phyloP scores from a whole-genome alignment of 2,329 filamentous ascomycete genomes.

The Fusarium sp. region DNA sequence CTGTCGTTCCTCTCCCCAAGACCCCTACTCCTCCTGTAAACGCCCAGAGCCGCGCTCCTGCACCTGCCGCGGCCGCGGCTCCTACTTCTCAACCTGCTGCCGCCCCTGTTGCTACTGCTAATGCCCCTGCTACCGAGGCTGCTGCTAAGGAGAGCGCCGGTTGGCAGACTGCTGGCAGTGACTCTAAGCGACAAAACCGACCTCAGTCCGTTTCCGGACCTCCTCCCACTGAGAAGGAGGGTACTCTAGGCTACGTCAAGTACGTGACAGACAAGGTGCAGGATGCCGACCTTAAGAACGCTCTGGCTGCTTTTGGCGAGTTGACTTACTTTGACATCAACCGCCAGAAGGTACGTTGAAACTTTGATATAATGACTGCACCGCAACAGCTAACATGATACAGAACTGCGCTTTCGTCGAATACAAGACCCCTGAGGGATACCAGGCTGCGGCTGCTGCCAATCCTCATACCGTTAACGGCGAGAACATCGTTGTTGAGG shows the following conservation, averaged over 20 bases:
- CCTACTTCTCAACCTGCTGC: constrained; percentile 56
- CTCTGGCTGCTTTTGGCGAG: constrained; percentile 80
- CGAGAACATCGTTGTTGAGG: constrained; percentile 88
- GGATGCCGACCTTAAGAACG: constrained; percentile 77
- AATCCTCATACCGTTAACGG: constrained; percentile 90
- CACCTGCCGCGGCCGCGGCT: constrained; percentile 59
- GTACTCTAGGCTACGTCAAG: constrained; percentile 91
- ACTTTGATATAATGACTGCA: neutral
- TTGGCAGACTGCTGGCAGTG: constrained; percentile 90
- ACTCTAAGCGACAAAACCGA: constrained; percentile 88
- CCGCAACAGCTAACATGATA: constrained; percentile 33
- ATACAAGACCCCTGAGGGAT: constrained; percentile 85
- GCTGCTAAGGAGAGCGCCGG: constrained; percentile 66
- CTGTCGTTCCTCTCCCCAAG: constrained; percentile 71
- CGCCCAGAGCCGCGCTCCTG: constrained; percentile 66
- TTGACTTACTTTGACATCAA: constrained; percentile 83
- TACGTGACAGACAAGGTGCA: constrained; percentile 93
- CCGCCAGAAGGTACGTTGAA: constrained; percentile 79
- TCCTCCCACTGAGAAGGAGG: constrained; percentile 77
- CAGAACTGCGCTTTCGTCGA: constrained; percentile 98
- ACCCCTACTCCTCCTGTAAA: constrained; percentile 67
- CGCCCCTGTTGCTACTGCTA: constrained; percentile 55
- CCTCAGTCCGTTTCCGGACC: constrained; percentile 75
- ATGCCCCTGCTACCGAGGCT: constrained; percentile 59
- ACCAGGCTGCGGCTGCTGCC: constrained; percentile 84